phyloP scores from a whole-genome alignment of 768 basidiomycete genomes.

The Mycena sanguinolenta region DNA sequence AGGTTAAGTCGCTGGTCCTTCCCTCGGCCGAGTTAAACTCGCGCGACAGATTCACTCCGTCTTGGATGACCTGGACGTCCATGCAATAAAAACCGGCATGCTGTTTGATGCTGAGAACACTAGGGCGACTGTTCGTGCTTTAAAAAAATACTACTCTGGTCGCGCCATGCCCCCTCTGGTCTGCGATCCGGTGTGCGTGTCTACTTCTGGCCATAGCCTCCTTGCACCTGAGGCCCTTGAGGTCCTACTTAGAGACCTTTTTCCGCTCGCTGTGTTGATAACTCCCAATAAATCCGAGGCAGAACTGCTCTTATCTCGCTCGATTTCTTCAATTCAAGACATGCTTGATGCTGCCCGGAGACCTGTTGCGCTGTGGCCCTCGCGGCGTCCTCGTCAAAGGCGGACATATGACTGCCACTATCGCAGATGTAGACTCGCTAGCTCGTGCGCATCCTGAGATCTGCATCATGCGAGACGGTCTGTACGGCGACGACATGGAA shows the following conservation, averaged over 20 bases:
- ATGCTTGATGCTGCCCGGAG: constrained; percentile 71
- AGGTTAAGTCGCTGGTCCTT: constrained; percentile 59
- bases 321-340: constrained; percentile 63
- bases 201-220: constrained; percentile 88
- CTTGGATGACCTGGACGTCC: constrained; percentile 76
- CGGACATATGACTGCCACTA: constrained; percentile 72
- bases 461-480: constrained; percentile 57
- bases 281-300: constrained; percentile 92
- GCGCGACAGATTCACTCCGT: constrained; percentile 74
- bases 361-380: constrained; percentile 62
- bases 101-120: constrained; percentile 73
- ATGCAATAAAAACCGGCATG: constrained; percentile 93
- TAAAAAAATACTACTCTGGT: constrained; percentile 57
- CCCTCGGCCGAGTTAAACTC: constrained; percentile 4
- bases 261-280: constrained; percentile 79
- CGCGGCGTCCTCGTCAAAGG: constrained; percentile 85
- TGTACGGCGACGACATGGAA: constrained; percentile 72
- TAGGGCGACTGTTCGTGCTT: constrained; percentile 61
- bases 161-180: constrained; percentile 67
- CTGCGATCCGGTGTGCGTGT: constrained; percentile 92
- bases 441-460: constrained; percentile 46
- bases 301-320: constrained; percentile 69
- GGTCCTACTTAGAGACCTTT: constrained; percentile 69
- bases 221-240: constrained; percentile 76
- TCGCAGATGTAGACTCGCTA: constrained; percentile 59